A percentile compares a stretch with the other conserved stretches of the same genome.
These are phyloP conservation scores for Neurospora sp. DNA, from an alignment of 495 filamentous ascomycete genomes.

Conservation along the genomic window DNA sequence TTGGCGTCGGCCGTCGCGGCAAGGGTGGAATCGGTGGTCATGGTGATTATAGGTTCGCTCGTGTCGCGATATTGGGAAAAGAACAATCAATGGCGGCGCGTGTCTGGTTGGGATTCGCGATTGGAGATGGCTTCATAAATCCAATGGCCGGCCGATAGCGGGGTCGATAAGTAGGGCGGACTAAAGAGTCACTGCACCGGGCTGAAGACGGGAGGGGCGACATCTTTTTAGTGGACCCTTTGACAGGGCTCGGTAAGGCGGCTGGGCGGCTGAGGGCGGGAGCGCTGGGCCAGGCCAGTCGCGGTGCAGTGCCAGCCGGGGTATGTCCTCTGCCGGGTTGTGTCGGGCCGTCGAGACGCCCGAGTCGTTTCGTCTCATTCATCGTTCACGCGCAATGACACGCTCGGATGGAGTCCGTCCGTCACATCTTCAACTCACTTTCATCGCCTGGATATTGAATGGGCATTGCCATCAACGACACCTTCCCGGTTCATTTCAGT, in stretches of 20 bases:
- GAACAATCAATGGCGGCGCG: neutral
- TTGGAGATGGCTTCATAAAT: neutral
- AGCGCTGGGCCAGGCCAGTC: neutral
- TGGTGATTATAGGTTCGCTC: neutral
- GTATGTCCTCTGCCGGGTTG: neutral
- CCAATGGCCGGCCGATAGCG: neutral
- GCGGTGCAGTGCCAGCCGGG: neutral
- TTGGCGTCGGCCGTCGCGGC: conserved; percentile 10
- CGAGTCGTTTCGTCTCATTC: neutral
- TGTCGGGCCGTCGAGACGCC: neutral
- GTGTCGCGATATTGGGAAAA: neutral
- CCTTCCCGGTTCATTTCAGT: neutral
- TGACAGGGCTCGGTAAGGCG: neutral
- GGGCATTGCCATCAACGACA: neutral
- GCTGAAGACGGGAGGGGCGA: neutral
- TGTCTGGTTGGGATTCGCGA: neutral
- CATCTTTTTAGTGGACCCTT: neutral
- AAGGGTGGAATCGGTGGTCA: conserved; percentile 7
- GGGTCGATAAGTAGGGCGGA: neutral
- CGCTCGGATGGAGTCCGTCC: neutral
- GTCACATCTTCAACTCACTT: neutral
- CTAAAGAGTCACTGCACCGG: neutral
- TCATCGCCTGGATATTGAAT: neutral
- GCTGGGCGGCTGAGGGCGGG: neutral
- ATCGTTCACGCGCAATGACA: neutral